phyloP scores from a whole-genome alignment of 2,329 filamentous ascomycete species.

The Ceratocystiopsis sp. region DNA sequence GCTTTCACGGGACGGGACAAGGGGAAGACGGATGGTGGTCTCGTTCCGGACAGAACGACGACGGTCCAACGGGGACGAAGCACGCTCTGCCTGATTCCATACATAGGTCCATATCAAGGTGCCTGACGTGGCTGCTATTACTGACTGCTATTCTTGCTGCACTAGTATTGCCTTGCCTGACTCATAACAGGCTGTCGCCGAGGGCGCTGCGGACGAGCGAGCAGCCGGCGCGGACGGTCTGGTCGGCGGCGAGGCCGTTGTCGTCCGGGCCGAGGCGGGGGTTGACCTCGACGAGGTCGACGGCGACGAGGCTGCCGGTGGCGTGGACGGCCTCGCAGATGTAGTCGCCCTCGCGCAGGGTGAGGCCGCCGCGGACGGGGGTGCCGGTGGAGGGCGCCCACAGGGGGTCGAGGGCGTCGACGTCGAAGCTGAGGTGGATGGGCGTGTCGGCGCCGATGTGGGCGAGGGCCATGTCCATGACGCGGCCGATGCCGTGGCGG shows the following conservation, averaged over 20 bases:
- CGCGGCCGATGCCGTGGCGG: constrained; percentile 76
- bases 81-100: no score
- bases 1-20: no score
- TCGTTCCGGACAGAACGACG: no score
- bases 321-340: constrained; percentile 80
- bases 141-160: no score
- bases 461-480: constrained; percentile 96
- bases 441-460: constrained; percentile 91
- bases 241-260: constrained; percentile 44
- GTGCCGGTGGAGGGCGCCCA: constrained; percentile 95
- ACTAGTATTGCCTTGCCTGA: no score
- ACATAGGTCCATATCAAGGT: no score
- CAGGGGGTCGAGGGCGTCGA: constrained; percentile 88
- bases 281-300: constrained; percentile 74
- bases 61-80: no score
- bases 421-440: constrained; percentile 93
- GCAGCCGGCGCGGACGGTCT: constrained; percentile 82
- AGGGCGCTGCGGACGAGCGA: constrained; percentile 82
- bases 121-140: no score
- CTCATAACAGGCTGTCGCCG: constrained; percentile 72
- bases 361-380: constrained; percentile 82
- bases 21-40: no score
- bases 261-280: constrained; percentile 47
- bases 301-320: constrained; percentile 60
- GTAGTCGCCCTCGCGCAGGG: constrained; percentile 87